Conservation (phyloP, 75 land plant genomes). For the Picea glauca region DNA sequence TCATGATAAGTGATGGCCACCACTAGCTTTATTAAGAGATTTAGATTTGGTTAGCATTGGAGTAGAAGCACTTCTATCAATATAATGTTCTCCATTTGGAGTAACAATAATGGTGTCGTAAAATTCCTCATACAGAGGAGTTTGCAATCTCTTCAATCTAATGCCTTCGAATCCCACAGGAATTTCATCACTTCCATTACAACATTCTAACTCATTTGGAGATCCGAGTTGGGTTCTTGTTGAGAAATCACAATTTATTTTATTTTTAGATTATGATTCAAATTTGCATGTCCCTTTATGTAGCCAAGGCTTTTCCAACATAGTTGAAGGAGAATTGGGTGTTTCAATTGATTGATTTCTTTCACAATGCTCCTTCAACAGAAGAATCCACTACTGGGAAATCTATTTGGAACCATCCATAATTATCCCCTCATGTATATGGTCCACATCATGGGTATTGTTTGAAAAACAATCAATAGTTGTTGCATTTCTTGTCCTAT, state of each 20-base stretch:
- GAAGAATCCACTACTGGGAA: conserved; percentile 36
- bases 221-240: background rate
- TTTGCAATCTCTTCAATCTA: too few relatives aligned
- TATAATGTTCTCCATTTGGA: too few relatives aligned
- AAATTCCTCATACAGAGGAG: too few relatives aligned
- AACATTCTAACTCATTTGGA: background rate
- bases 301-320: conserved; percentile 44
- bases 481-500: too few relatives aligned
- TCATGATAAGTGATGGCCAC: too few relatives aligned
- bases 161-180: conserved; percentile 17
- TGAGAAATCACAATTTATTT: background rate
- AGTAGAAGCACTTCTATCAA: too few relatives aligned
- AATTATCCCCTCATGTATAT: conserved; percentile 8
- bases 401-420: conserved; percentile 48
- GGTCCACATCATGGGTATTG: too few relatives aligned
- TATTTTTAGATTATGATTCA: background rate
- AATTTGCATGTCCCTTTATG: background rate
- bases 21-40: too few relatives aligned
- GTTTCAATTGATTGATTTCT: background rate
- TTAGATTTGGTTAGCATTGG: too few relatives aligned
- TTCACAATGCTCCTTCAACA: background rate
- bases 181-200: background rate
- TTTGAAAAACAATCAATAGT: too few relatives aligned
- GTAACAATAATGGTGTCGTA: too few relatives aligned
- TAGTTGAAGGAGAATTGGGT: background rate